Evolutionary conservation across 140 eudicot species (phyloP), one percentile per base, ranked within the genome.

Genomic region (Flaveria floridana): DNA sequence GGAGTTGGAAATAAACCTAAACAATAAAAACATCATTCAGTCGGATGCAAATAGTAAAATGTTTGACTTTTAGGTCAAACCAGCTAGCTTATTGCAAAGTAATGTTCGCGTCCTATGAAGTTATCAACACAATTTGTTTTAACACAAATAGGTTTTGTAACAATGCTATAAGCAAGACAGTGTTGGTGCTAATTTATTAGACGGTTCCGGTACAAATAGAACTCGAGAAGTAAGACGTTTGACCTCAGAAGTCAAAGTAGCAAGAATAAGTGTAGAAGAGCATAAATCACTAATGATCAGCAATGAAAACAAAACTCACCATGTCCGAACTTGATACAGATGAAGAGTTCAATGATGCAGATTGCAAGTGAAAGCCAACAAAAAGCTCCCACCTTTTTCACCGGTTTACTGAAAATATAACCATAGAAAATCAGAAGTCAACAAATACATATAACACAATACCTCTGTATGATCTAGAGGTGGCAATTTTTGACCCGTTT

Each of bases 291-390:
- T 34, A 34, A 6, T 34, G 7, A 34, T 6, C 8, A 34, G 41
- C 41, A 34, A 34, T 34, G 41, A 34, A 34, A 34, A 34, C 8
- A 34, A 19, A 34, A 74, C 97, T 58, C 58, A 94, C 99, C 99
- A 58, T 94, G 89, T 59, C 99, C 99, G 30, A 94, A 94, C 84
- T 94, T 94, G 80, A 90, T 87, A 79, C 99, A 94, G 34, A 94
- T 94, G 64, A 94, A 86, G 73, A 94, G 97, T 78, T 94, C 99
- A 34, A 94, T 86, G 72, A 94, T 94, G 90, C 99, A 94, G 62
- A 94, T 94, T 19, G 97, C 99, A 73, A 94, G 80, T 0, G 99
- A 88, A 70, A 94, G 91, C 99, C 99, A 94, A 73, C 97, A 90
- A 82, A 88, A 88, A 66, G 99, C 89, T 74, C 99, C 99, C 37